Evolutionary conservation across 805 yeast species (phyloP).

Genomic region (Suhomyces sp.): DNA sequence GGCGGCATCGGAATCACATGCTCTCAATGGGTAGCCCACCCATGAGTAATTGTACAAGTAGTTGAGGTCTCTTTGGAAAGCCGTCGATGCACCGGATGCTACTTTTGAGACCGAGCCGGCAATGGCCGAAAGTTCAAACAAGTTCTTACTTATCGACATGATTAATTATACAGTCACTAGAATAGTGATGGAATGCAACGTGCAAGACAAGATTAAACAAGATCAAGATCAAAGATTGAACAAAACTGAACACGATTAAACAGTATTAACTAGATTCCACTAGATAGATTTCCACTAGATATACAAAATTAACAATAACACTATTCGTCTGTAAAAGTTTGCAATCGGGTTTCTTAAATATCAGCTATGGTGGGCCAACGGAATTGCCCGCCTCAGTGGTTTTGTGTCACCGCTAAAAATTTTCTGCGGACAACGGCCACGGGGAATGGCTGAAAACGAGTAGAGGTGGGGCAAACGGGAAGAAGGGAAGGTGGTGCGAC

Average conservation of each 20-base stretch:
- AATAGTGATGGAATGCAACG: not conserved
- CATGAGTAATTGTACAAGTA: conserved; percentile 20
- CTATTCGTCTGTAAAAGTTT: not conserved
- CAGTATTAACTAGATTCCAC: too few relatives aligned
- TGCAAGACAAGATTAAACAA: too few relatives aligned
- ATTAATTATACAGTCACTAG: not conserved
- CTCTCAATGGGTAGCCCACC: conserved; percentile 17
- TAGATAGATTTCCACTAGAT: too few relatives aligned
- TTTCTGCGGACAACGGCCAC: not conserved
- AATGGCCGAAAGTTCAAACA: conserved; percentile 23
- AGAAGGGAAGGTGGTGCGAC: too few relatives aligned
- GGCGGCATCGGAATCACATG: conserved; percentile 14
- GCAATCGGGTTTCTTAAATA: not conserved
- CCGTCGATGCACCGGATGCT: conserved; percentile 14
- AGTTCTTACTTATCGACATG: conserved; percentile 11
- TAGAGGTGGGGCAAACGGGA: too few relatives aligned
- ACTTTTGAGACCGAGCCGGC: conserved; percentile 23
- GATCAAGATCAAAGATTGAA: too few relatives aligned
- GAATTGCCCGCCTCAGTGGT: not conserved
- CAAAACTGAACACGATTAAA: too few relatives aligned
- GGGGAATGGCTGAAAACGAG: not conserved
- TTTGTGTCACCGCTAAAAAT: not conserved
- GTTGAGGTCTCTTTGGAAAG: conserved; percentile 18
- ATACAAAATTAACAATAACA: too few relatives aligned
- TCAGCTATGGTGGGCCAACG: not conserved